phyloP scores from a whole-genome alignment of 2,329 filamentous ascomycete genomes.

The Biscogniauxia sp. region DNA sequence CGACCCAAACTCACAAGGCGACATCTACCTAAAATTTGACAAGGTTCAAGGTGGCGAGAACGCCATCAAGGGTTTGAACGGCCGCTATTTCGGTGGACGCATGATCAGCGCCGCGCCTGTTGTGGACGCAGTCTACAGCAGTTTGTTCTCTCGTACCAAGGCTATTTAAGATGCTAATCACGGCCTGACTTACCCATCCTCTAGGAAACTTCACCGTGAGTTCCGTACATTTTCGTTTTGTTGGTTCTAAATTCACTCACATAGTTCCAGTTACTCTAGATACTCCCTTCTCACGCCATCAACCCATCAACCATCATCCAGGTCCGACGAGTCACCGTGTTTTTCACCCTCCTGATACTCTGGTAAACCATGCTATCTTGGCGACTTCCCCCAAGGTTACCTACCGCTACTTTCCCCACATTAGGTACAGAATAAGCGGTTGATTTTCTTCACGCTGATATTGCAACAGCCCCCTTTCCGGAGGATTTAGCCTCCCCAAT shows the following conservation, averaged over 20 bases:
- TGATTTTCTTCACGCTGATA: conserved; percentile 29
- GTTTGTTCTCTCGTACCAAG: conserved; percentile 84
- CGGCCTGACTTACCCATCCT: conserved; percentile 43
- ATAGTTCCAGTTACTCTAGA: not conserved
- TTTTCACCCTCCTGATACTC: conserved; percentile 7
- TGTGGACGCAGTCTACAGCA: conserved; percentile 98
- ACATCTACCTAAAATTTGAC: conserved; percentile 98
- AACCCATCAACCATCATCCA: conserved; percentile 10
- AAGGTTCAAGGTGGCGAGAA: conserved; percentile 93
- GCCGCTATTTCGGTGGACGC: conserved; percentile 88
- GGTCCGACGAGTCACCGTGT: conserved; percentile 9
- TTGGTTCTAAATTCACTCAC: not conserved
- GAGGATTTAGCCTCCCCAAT: conserved; percentile 15
- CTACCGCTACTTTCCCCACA: conserved; percentile 19
- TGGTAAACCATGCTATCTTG: conserved; percentile 23
- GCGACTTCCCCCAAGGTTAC: conserved; percentile 18
- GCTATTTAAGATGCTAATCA: conserved; percentile 68
- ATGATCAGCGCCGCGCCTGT: conserved; percentile 94
- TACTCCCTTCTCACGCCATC: conserved; percentile 6
- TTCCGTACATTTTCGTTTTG: not conserved
- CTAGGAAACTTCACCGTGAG: conserved; percentile 43
- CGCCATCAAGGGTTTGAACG: conserved; percentile 95
- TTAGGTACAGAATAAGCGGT: conserved; percentile 19
- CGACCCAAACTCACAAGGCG: conserved; percentile 89
- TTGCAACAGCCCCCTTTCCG: conserved; percentile 24